Evolutionary conservation across 2,329 filamentous ascomycete species (phyloP).

Genomic region (Talaromyces sp.): DNA sequence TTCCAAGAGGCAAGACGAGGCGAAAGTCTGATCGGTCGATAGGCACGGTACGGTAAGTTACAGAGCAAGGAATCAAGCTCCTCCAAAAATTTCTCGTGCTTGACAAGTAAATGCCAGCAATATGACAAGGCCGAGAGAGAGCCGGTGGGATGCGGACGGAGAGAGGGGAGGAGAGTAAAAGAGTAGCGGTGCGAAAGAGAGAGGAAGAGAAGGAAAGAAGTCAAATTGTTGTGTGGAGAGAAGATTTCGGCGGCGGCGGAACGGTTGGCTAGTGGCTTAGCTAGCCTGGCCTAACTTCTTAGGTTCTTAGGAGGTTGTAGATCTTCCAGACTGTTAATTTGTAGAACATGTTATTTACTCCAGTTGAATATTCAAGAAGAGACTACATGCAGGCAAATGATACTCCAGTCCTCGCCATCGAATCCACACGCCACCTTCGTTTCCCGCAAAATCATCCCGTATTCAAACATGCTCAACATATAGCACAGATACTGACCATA

Average conservation of each 20-base stretch:
- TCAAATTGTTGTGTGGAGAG: conserved; percentile 10
- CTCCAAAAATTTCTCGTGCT: conserved; percentile 37
- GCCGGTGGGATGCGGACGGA: conserved; percentile 25
- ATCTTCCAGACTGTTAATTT: background rate
- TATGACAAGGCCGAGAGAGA: conserved; percentile 26
- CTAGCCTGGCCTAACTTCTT: background rate
- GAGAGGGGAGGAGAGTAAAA: conserved; percentile 25
- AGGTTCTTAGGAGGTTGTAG: background rate
- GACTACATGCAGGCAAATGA: conserved; percentile 2
- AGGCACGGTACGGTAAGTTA: background rate
- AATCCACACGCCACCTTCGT: conserved; percentile 21
- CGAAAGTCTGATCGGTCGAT: background rate
- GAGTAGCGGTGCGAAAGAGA: conserved; percentile 15
- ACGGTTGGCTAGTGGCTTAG: background rate
- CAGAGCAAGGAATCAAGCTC: conserved; percentile 29
- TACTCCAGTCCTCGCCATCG: conserved; percentile 12
- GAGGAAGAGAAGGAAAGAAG: conserved; percentile 5
- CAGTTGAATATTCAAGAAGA: no score
- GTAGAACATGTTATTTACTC: no score
- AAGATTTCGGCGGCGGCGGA: conserved; percentile 7
- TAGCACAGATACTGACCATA: background rate
- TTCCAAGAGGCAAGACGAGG: background rate
- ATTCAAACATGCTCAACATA: conserved; percentile 3
- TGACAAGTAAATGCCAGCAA: conserved; percentile 54
- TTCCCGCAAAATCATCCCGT: conserved; percentile 18